A percentile compares a stretch with the other conserved stretches of the same genome.
Conservation (phyloP, 1,284 basidiomycete species). For the Irpex lacteus region DNA sequence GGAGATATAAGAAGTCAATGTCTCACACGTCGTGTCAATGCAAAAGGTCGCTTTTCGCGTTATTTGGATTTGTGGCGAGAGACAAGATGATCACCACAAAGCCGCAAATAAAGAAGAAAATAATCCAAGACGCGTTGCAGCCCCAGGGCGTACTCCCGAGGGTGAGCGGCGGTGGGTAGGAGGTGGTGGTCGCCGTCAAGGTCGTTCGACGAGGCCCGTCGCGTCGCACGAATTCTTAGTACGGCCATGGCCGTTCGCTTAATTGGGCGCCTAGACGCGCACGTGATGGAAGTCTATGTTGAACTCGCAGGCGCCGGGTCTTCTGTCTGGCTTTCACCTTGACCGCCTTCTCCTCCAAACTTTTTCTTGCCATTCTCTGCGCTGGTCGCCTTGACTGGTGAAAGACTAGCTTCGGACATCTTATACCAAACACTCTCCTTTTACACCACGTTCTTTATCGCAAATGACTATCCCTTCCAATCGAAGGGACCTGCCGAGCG, state of each 20-base stretch:
- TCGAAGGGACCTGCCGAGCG: slow-evolving; percentile 4
- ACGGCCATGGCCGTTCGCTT: background rate
- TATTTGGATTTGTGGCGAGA: background rate
- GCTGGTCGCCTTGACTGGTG: slow-evolving; percentile 17
- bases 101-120: background rate
- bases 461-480: slow-evolving; percentile 13
- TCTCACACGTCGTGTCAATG: background rate
- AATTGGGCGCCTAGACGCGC: slow-evolving; percentile 2
- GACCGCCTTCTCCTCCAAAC: background rate
- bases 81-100: background rate
- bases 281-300: background rate
- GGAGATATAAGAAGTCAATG: background rate
- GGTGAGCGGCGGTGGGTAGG: background rate
- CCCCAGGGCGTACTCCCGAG: background rate
- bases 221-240: background rate
- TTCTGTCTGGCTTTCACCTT: background rate
- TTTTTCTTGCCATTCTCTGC: slow-evolving; percentile 7
- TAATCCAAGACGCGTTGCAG: background rate
- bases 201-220: background rate
- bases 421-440: slow-evolving; percentile 7
- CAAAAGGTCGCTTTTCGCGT: background rate
- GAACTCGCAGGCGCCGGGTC: background rate
- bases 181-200: background rate
- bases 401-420: background rate
- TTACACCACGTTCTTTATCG: slow-evolving; percentile 17